These are phyloP conservation scores for Rosa hybrid DNA, from an alignment of 331 rosid genomes.

Conservation along the genomic window DNA sequence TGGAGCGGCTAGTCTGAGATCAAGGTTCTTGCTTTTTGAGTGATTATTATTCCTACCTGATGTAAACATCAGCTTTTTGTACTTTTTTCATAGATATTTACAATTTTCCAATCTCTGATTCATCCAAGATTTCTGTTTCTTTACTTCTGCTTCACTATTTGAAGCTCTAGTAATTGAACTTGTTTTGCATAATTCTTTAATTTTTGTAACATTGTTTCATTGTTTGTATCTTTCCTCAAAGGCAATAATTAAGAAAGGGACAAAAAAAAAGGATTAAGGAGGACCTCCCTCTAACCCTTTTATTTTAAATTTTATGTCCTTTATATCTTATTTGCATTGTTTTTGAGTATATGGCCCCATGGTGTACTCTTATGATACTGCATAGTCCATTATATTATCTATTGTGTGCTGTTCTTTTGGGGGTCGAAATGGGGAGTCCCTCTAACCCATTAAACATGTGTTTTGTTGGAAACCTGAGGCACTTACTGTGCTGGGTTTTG, in stretches of 20 bases:
- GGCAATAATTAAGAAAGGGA: not conserved
- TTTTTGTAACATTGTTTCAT: not conserved
- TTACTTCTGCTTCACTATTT: slow-evolving; percentile 1
- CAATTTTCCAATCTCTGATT: slow-evolving; percentile 4
- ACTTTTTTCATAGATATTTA: not conserved
- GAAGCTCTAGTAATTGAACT: slow-evolving; percentile 2
- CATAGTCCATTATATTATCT: not conserved
- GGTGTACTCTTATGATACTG: not conserved
- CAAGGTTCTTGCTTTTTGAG: slow-evolving; percentile 27
- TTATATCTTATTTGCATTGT: too few relatives aligned
- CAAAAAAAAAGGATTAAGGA: not conserved
- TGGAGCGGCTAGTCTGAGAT: slow-evolving; percentile 47
- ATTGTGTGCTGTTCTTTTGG: not conserved
- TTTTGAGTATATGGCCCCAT: not conserved
- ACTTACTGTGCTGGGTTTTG: not conserved
- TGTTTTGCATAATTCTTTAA: not conserved
- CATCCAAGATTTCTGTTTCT: not conserved
- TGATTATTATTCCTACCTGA: not conserved
- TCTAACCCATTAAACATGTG: too few relatives aligned
- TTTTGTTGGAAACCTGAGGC: too few relatives aligned
- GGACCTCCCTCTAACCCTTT: not conserved
- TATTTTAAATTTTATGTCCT: not conserved
- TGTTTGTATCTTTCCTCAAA: not conserved
- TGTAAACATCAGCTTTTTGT: slow-evolving; percentile 15
- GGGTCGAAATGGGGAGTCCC: not conserved